These are phyloP conservation scores for Chlamydomonas incerta DNA, from an alignment of 139 green algal genomes.

Conservation along the genomic window DNA sequence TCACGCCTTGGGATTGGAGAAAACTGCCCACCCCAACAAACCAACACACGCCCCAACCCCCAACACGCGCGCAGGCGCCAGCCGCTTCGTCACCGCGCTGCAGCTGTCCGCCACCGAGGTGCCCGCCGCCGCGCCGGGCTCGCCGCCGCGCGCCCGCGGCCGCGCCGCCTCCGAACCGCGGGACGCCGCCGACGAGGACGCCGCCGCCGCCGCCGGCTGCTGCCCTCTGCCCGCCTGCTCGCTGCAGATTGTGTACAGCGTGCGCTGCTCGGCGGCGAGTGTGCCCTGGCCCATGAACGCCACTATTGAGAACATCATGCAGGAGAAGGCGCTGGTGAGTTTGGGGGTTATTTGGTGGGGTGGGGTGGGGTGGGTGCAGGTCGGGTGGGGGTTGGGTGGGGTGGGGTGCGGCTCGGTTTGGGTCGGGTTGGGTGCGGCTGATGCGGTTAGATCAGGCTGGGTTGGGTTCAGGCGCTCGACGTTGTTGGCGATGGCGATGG, in stretches of 20 bases:
- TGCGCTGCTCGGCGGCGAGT: neutral
- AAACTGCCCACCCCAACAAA: neutral
- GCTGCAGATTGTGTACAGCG: constrained; percentile 20
- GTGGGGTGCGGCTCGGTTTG: no score
- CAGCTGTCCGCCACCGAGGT: constrained; percentile 17
- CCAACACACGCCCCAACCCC: neutral
- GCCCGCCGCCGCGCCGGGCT: no score
- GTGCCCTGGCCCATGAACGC: constrained; percentile 41
- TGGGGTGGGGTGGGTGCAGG: neutral
- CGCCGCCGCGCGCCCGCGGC: no score
- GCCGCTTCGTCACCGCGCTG: constrained; percentile 36
- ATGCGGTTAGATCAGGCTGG: no score
- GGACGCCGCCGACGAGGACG: neutral
- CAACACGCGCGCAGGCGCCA: neutral
- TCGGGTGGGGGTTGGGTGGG: neutral
- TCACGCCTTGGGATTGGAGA: no score
- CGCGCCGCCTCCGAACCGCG: neutral
- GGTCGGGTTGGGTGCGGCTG: no score
- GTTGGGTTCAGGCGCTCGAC: no score
- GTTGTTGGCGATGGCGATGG: no score
- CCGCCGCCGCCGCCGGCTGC: neutral
- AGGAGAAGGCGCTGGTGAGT: constrained; percentile 35
- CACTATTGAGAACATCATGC: constrained; percentile 43
- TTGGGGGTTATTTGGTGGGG: neutral
- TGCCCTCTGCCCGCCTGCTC: neutral